A percentile compares a stretch with the other conserved stretches of the same genome.
Conservation (phyloP, 2,329 filamentous ascomycete genomes). For the Fusarium verrucosum region DNA sequence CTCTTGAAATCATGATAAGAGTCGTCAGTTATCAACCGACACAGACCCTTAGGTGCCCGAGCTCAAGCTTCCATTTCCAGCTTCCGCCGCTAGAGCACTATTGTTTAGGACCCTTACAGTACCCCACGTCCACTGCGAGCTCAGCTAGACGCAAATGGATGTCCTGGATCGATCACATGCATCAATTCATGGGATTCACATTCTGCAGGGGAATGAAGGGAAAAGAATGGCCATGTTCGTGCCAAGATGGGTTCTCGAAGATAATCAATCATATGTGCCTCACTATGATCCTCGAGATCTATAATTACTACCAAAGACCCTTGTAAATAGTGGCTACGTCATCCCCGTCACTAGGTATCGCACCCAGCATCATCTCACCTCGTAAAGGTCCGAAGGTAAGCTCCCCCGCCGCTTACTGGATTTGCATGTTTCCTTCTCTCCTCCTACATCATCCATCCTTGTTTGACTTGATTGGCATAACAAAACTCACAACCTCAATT, state of each 20-base stretch:
- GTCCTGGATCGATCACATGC: slow-evolving; percentile 19
- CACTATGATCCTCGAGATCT: background rate
- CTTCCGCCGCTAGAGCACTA: slow-evolving; percentile 1
- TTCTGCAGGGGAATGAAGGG: background rate
- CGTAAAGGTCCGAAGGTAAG: slow-evolving; percentile 33
- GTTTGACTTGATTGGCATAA: background rate
- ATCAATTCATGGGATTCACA: slow-evolving; percentile 5
- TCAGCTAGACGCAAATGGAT: background rate
- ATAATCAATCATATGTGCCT: background rate
- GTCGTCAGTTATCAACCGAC: too few species aligned
- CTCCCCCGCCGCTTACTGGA: slow-evolving; percentile 35
- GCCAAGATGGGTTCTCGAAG: background rate
- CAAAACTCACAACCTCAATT: background rate
- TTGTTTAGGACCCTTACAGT: slow-evolving; percentile 1
- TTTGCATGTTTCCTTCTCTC: slow-evolving; percentile 4
- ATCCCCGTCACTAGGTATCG: slow-evolving; percentile 26
- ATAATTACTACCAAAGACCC: slow-evolving; percentile 5
- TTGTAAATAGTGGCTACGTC: slow-evolving; percentile 34
- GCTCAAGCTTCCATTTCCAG: background rate
- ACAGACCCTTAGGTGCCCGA: background rate
- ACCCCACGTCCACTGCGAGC: slow-evolving; percentile 3
- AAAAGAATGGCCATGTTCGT: background rate
- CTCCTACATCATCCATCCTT: slow-evolving; percentile 27
- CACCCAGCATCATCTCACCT: slow-evolving; percentile 30
- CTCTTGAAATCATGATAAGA: background rate